phyloP scores from a whole-genome alignment of 441 rosid genomes.

The Bocquillonia castaneifolia region DNA sequence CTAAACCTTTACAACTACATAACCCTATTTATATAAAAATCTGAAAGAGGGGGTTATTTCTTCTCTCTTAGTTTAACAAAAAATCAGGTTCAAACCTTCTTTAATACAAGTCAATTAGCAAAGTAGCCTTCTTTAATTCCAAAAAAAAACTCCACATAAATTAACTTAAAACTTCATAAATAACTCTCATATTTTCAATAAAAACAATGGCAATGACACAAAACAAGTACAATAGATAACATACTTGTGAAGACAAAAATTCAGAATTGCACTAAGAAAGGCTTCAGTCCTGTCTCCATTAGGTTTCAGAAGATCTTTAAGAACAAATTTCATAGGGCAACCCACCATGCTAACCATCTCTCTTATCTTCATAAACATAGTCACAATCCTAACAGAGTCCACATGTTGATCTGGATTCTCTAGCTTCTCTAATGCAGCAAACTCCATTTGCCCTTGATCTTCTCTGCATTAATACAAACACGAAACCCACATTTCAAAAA shows the following conservation, averaged over 20 bases:
- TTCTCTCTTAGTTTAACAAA: too few species aligned
- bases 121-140: too few species aligned
- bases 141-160: too few species aligned
- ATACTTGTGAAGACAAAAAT: constrained; percentile 72
- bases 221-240: not conserved
- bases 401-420: constrained; percentile 78
- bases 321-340: constrained; percentile 51
- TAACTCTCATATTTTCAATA: too few species aligned
- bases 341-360: constrained; percentile 35
- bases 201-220: not conserved
- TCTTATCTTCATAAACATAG: constrained; percentile 44
- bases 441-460: constrained; percentile 65
- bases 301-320: constrained; percentile 64
- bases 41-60: too few species aligned
- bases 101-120: too few species aligned
- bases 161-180: not conserved
- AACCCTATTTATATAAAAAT: not conserved
- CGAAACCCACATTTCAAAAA: not conserved
- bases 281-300: constrained; percentile 52
- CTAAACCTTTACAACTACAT: not conserved
- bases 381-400: constrained; percentile 44
- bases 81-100: too few species aligned
- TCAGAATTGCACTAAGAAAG: constrained; percentile 65
- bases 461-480: constrained; percentile 36
- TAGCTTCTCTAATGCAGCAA: constrained; percentile 60